phyloP scores from a whole-genome alignment of 176 grass and related monocot genomes.

The Puya raimondii region DNA sequence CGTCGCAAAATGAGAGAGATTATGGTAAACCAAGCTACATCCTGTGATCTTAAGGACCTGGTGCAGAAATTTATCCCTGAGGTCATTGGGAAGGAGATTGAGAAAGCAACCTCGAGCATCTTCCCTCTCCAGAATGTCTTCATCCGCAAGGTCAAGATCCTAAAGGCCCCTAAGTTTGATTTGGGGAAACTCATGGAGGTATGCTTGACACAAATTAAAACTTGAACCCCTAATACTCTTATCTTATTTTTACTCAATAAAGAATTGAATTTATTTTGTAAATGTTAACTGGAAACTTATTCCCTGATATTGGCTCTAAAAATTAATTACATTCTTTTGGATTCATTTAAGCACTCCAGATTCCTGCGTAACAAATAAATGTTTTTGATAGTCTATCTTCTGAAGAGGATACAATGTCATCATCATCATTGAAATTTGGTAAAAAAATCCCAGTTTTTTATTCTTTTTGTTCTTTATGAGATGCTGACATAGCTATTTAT shows the following conservation, averaged over 20 bases:
- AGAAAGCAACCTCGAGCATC: slow-evolving; percentile 79
- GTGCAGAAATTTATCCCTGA: slow-evolving; percentile 92
- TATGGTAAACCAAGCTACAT: slow-evolving; percentile 71
- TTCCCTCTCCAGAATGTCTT: slow-evolving; percentile 81
- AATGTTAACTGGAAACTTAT: not conserved
- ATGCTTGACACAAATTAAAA: not conserved
- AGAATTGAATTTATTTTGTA: not conserved
- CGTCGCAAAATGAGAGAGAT: slow-evolving; percentile 94
- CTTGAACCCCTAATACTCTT: not conserved
- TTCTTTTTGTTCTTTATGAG: no score
- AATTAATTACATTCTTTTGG: no score
- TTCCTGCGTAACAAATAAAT: no score
- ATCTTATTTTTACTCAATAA: not conserved
- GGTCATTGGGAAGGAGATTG: slow-evolving; percentile 85
- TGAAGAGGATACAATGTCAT: no score
- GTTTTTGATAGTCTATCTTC: no score
- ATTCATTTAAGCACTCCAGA: no score
- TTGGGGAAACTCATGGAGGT: slow-evolving; percentile 96
- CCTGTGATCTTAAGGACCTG: slow-evolving; percentile 80
- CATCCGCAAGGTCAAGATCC: slow-evolving; percentile 90
- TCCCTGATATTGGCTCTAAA: no score
- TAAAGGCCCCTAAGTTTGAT: slow-evolving; percentile 87
- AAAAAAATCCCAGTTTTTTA: no score
- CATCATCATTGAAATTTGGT: no score
- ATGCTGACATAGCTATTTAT: no score